phyloP scores from a whole-genome alignment of 164 flowering plant species.

The Tetrastigma voinierianum region DNA sequence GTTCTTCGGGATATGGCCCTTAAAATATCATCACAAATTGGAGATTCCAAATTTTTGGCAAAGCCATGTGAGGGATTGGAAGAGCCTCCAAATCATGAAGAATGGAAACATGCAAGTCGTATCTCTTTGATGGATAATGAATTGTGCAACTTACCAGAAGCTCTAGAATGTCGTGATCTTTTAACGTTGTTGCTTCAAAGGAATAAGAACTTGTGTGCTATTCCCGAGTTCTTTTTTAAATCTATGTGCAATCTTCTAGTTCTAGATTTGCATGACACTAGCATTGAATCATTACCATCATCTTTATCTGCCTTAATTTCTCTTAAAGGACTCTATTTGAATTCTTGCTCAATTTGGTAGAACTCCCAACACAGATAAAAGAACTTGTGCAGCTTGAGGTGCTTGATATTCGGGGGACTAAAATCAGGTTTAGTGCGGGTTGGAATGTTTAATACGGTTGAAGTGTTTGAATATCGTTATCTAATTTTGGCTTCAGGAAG shows the following conservation, averaged over 20 bases:
- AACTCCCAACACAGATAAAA: too few relatives aligned
- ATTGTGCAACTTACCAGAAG: background rate
- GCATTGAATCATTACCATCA: constrained; percentile 3
- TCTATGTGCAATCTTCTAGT: constrained; percentile 14
- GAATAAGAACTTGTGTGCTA: background rate
- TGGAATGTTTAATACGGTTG: too few relatives aligned
- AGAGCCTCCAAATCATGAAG: background rate
- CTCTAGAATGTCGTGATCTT: background rate
- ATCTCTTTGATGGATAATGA: constrained; percentile 8
- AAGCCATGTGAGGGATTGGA: background rate
- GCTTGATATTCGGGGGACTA: too few relatives aligned
- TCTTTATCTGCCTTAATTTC: background rate
- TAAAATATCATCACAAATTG: background rate
- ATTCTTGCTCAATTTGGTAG: background rate
- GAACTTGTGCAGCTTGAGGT: too few relatives aligned
- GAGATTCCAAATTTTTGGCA: background rate
- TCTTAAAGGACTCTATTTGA: constrained; percentile 7
- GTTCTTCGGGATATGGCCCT: background rate
- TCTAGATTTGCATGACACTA: constrained; percentile 5
- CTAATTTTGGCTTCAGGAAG: too few relatives aligned
- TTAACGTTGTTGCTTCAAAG: constrained; percentile 8
- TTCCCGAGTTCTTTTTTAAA: constrained; percentile 11
- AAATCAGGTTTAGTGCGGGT: too few relatives aligned
- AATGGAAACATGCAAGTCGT: constrained; percentile 2
- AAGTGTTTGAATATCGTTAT: too few relatives aligned